A percentile compares a stretch with the other conserved stretches of the same genome.
phyloP scores from a whole-genome alignment of 2,329 filamentous ascomycete genomes.

The Exophiala mesophila region DNA sequence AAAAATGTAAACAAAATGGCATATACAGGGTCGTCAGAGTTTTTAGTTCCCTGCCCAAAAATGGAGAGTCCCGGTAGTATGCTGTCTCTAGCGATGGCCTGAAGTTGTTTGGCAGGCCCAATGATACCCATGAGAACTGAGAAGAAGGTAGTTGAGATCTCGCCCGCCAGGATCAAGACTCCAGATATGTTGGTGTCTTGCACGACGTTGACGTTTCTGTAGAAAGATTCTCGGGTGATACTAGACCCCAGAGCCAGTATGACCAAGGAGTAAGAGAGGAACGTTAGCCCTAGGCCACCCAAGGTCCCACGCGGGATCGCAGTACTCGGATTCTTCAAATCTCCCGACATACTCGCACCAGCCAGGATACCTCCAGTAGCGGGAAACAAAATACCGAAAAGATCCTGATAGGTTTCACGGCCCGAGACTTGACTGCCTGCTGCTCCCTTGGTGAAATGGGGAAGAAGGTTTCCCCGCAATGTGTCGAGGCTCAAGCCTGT shows the following conservation, averaged over 20 bases:
- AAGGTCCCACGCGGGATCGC: conserved; percentile 81
- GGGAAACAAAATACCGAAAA: conserved; percentile 84
- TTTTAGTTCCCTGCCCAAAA: conserved; percentile 69
- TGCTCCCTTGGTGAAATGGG: conserved; percentile 58
- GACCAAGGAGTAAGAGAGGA: conserved; percentile 69
- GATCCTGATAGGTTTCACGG: conserved; percentile 67
- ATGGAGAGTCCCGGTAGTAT: conserved; percentile 69
- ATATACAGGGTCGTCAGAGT: conserved; percentile 67
- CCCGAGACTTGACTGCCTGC: conserved; percentile 58
- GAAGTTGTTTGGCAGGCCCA: conserved; percentile 76
- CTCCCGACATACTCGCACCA: conserved; percentile 86
- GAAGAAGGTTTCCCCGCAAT: conserved; percentile 67
- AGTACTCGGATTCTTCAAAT: conserved; percentile 75
- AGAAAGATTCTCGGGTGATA: conserved; percentile 67
- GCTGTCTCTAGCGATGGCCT: conserved; percentile 74
- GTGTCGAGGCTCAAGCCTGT: conserved; percentile 71
- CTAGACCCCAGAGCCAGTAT: conserved; percentile 73
- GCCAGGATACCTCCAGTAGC: conserved; percentile 59
- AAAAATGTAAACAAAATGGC: conserved; percentile 72
- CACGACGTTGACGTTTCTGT: conserved; percentile 72
- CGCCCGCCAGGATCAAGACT: conserved; percentile 69
- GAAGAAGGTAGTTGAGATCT: conserved; percentile 78
- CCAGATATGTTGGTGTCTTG: conserved; percentile 75
- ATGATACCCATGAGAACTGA: conserved; percentile 84
- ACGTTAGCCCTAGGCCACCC: conserved; percentile 70